Percentiles rank a stretch among this genome's conserved stretches.
Conservation (phyloP, 164 flowering plant species). For the Vitis rotundifolia region DNA sequence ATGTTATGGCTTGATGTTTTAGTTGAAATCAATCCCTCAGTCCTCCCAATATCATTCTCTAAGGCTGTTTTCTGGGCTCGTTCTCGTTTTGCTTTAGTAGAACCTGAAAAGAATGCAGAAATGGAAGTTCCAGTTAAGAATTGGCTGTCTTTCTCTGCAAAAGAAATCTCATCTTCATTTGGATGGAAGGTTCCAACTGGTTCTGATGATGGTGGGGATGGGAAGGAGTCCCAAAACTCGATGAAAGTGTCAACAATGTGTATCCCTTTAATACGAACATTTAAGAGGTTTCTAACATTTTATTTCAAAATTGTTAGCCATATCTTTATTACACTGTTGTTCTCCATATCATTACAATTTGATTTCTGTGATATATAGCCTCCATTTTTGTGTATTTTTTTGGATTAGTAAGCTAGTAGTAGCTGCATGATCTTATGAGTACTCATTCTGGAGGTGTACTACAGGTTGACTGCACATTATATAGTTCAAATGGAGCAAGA, state of each 20-base stretch:
- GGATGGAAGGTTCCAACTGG: conserved; percentile 87
- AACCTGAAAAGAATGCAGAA: conserved; percentile 55
- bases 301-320: not conserved
- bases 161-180: conserved; percentile 52
- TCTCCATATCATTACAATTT: not conserved
- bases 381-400: not conserved
- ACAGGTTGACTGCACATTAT: conserved; percentile 76
- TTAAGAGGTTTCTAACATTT: conserved; percentile 58
- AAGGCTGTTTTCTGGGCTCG: conserved; percentile 90
- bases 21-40: conserved; percentile 58
- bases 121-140: conserved; percentile 44
- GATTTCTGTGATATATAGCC: conserved; percentile 2
- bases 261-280: conserved; percentile 57
- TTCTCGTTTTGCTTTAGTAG: conserved; percentile 75
- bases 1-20: conserved; percentile 86
- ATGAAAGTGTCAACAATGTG: conserved; percentile 53
- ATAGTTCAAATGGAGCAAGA: conserved; percentile 55
- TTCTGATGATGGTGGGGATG: conserved; percentile 85
- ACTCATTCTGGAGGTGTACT: conserved; percentile 15
- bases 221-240: conserved; percentile 67
- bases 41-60: conserved; percentile 72
- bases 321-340: not conserved
- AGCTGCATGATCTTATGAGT: not conserved
- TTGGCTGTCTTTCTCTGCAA: conserved; percentile 63
- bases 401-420: not conserved